These are phyloP conservation scores for Lipomyces sp. DNA, from an alignment of 805 yeast species.

Conservation along the genomic window DNA sequence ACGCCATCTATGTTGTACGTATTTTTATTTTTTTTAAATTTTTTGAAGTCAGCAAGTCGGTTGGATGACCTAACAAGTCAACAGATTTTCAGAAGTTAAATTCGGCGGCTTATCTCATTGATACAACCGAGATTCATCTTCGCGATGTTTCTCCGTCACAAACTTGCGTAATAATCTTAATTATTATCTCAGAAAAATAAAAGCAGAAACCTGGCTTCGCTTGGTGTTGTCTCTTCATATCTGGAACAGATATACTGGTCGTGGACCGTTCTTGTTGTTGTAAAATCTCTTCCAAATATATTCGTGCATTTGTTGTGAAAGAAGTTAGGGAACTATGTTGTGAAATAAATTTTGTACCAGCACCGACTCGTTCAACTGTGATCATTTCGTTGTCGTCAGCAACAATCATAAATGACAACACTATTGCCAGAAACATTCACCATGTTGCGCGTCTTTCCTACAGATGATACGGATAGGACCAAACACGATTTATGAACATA, in stretches of 20 bases:
- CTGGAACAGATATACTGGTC: neutral
- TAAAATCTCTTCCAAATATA: too few species aligned
- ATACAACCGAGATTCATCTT: neutral
- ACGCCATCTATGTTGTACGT: conserved; percentile 46
- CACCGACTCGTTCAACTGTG: too few species aligned
- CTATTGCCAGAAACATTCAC: too few species aligned
- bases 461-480: too few species aligned
- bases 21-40: neutral
- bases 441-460: too few species aligned
- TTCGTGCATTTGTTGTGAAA: too few species aligned
- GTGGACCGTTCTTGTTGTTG: neutral
- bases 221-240: neutral
- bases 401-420: too few species aligned
- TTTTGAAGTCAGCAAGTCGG: neutral
- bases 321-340: too few species aligned
- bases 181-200: neutral
- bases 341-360: too few species aligned
- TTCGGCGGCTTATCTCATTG: neutral
- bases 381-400: too few species aligned
- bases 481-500: too few species aligned
- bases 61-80: neutral
- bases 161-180: neutral
- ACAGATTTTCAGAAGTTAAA: neutral
- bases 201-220: neutral
- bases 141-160: neutral